phyloP scores from a whole-genome alignment of 495 filamentous ascomycete species.

The Trichoderma asperelloides region DNA sequence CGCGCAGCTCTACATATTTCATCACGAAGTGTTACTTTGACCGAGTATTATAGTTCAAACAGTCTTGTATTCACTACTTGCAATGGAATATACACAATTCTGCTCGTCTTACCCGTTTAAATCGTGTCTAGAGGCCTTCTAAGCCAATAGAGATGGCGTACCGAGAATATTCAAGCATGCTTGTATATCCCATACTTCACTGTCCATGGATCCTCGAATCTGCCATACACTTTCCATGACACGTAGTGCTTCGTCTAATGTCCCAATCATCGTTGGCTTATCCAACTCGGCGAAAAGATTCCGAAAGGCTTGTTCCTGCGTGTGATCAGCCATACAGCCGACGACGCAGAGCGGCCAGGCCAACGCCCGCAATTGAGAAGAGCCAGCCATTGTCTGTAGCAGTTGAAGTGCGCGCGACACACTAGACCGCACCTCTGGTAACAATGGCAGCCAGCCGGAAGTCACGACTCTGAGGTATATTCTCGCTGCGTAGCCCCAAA shows the following conservation, averaged over 20 bases:
- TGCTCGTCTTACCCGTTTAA: neutral
- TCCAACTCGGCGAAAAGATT: slow-evolving; percentile 21
- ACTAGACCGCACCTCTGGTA: slow-evolving; percentile 26
- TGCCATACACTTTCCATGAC: neutral
- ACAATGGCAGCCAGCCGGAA: slow-evolving; percentile 43
- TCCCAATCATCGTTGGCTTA: neutral
- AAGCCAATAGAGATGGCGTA: neutral
- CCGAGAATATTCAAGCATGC: neutral
- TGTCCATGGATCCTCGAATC: neutral
- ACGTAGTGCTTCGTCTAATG: neutral
- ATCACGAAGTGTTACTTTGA: neutral
- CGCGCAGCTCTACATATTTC: neutral
- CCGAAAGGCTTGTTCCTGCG: slow-evolving; percentile 32
- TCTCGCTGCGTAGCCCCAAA: slow-evolving; percentile 41
- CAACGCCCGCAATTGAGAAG: slow-evolving; percentile 29
- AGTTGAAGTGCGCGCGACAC: slow-evolving; percentile 28
- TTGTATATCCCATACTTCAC: neutral
- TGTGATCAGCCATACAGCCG: slow-evolving; percentile 38
- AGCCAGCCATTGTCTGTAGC: slow-evolving; percentile 19
- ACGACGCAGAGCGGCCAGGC: slow-evolving; percentile 44
- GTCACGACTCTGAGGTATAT: slow-evolving; percentile 41
- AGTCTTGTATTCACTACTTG: neutral
- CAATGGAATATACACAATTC: neutral
- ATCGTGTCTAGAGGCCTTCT: neutral
- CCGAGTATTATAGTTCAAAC: too few species aligned